These are phyloP conservation scores for Anacardium occidentale DNA, from an alignment of 345 rosid species.

Conservation along the genomic window DNA sequence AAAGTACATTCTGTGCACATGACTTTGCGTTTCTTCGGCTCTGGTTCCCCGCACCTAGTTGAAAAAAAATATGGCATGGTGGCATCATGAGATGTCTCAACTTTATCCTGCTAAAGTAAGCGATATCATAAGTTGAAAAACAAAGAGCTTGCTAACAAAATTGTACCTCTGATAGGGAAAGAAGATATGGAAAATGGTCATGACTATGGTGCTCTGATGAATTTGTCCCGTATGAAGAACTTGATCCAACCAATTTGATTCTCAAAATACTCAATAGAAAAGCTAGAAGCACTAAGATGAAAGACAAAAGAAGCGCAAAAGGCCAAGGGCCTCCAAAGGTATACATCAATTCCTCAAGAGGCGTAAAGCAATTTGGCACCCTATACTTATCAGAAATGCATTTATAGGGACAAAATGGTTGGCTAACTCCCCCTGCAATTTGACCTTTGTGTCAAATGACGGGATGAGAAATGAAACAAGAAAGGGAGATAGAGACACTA, in stretches of 20 bases:
- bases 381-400: constrained; percentile 90
- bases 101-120: constrained; percentile 5
- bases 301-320: constrained; percentile 69
- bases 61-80: constrained; percentile 22
- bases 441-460: constrained; percentile 26
- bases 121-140: constrained; percentile 10
- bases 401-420: constrained; percentile 73
- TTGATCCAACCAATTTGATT: constrained; percentile 62
- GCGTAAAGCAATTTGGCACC: constrained; percentile 94
- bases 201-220: constrained; percentile 63
- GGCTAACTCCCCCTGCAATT: constrained; percentile 73
- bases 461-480: constrained; percentile 1
- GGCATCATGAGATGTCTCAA: constrained; percentile 15
- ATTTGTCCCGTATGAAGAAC: constrained; percentile 48
- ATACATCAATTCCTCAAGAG: constrained; percentile 89
- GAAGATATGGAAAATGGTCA: constrained; percentile 79
- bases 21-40: constrained; percentile 93
- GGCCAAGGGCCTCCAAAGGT: constrained; percentile 94
- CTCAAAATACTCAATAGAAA: constrained; percentile 67
- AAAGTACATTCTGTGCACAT: constrained; percentile 90
- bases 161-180: constrained; percentile 85
- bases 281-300: constrained; percentile 66
- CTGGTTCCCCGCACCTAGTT: constrained; percentile 85
- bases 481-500: constrained; percentile 11
- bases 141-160: constrained; percentile 17